Evolutionary conservation across 768 basidiomycete genomes (phyloP).

Genomic region (Tricholoma saponaceum): DNA sequence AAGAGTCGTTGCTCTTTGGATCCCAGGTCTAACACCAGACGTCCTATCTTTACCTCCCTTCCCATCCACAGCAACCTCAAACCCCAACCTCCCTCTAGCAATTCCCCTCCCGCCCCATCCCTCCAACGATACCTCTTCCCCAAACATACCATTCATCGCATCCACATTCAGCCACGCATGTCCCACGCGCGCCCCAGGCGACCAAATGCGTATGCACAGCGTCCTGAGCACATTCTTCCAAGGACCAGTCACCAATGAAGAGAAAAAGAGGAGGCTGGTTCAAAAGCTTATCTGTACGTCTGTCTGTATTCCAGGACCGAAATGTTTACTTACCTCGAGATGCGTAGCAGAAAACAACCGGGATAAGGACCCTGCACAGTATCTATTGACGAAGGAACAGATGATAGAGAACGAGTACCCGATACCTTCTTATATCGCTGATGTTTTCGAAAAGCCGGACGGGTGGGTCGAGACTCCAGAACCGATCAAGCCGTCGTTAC

Average conservation of each 20-base stretch:
- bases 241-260: conserved; percentile 72
- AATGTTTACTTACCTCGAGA: conserved; percentile 6
- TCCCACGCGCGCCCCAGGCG: conserved; percentile 91
- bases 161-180: conserved; percentile 89
- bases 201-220: conserved; percentile 79
- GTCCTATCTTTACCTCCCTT: conserved; percentile 68
- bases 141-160: conserved; percentile 60
- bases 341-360: conserved; percentile 54
- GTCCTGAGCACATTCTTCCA: conserved; percentile 82
- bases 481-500: conserved; percentile 24
- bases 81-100: conserved; percentile 43
- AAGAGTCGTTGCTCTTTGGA: conserved; percentile 74
- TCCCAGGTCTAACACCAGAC: conserved; percentile 83
- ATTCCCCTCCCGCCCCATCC: conserved; percentile 30
- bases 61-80: conserved; percentile 61
- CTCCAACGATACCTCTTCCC: conserved; percentile 20
- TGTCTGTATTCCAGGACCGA: neutral
- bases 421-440: conserved; percentile 79
- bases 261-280: conserved; percentile 66
- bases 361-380: conserved; percentile 63
- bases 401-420: conserved; percentile 97
- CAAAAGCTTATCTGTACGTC: conserved; percentile 34
- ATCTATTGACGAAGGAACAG: conserved; percentile 73
- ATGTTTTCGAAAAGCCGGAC: conserved; percentile 54
- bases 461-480: conserved; percentile 87